These are phyloP conservation scores for Isabelozyma heimii DNA, from an alignment of 805 yeast species.

Conservation along the genomic window DNA sequence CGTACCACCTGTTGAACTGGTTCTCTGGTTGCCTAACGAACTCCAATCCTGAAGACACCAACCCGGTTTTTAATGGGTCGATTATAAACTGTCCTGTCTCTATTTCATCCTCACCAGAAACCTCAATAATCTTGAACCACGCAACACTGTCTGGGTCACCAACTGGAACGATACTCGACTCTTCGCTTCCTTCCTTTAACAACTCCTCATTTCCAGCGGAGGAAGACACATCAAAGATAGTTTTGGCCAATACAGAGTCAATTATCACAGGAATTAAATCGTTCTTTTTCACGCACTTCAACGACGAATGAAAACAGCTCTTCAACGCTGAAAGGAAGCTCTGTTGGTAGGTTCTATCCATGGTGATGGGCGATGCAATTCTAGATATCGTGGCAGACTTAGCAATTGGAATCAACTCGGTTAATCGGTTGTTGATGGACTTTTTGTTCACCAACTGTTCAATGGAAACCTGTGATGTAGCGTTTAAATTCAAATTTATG, in stretches of 20 bases:
- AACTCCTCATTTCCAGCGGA: constrained; percentile 19
- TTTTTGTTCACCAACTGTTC: constrained; percentile 11
- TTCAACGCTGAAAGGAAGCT: constrained; percentile 61
- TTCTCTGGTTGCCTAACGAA: constrained; percentile 33
- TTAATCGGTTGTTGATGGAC: constrained; percentile 11
- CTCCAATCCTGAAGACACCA: constrained; percentile 67
- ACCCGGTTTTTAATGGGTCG: constrained; percentile 64
- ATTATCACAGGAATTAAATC: constrained; percentile 78
- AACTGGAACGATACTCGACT: constrained; percentile 44
- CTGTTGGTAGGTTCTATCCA: constrained; percentile 61
- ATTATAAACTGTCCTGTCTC: constrained; percentile 48
- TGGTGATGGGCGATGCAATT: constrained; percentile 65
- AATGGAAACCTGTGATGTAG: constrained; percentile 12
- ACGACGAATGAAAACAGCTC: constrained; percentile 53
- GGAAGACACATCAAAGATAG: constrained; percentile 40
- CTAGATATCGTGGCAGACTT: constrained; percentile 63
- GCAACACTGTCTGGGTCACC: constrained; percentile 73
- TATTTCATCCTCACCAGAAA: constrained; percentile 28
- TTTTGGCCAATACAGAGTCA: constrained; percentile 63
- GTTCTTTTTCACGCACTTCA: constrained; percentile 58
- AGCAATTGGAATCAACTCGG: constrained; percentile 47
- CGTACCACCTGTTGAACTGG: constrained; percentile 40
- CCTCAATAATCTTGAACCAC: constrained; percentile 75
- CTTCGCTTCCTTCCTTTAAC: constrained; percentile 15
- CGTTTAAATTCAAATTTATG: constrained; percentile 44